These are phyloP conservation scores for Cnidoscolus chayamansa DNA, from an alignment of 441 rosid species.

Conservation along the genomic window DNA sequence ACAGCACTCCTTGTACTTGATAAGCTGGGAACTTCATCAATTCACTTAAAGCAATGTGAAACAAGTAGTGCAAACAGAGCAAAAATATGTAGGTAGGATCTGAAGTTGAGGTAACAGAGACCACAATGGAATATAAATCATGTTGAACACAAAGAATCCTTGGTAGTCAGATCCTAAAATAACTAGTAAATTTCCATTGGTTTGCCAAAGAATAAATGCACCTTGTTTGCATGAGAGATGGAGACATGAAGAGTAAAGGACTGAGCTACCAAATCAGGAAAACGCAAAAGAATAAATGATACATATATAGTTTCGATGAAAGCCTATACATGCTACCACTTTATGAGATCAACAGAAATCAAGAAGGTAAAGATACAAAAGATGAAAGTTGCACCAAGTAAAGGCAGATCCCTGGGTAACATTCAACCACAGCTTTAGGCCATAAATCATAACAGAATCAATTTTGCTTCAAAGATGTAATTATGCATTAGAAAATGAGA, in stretches of 20 bases:
- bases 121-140: not conserved
- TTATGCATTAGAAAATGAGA: conserved; percentile 19
- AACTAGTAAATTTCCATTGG: not conserved
- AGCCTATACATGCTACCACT: not conserved
- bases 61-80: conserved; percentile 7
- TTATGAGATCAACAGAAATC: not conserved
- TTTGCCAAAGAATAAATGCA: not conserved
- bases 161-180: not conserved
- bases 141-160: not conserved
- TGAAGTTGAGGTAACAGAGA: not conserved
- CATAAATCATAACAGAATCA: not conserved
- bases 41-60: conserved; percentile 11
- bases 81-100: not conserved
- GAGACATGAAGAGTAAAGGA: not conserved
- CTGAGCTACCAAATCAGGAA: conserved; percentile 6
- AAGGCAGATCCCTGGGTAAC: not conserved
- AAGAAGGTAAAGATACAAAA: not conserved
- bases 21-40: not conserved
- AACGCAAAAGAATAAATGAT: not conserved
- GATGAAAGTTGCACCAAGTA: not conserved
- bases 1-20: not conserved
- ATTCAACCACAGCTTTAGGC: not conserved
- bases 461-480: not conserved
- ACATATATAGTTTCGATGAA: not conserved
- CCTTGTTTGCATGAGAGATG: not conserved